These are phyloP conservation scores for Coniochaeta pulveracea DNA, from an alignment of 2,329 filamentous ascomycete genomes.

Conservation along the genomic window DNA sequence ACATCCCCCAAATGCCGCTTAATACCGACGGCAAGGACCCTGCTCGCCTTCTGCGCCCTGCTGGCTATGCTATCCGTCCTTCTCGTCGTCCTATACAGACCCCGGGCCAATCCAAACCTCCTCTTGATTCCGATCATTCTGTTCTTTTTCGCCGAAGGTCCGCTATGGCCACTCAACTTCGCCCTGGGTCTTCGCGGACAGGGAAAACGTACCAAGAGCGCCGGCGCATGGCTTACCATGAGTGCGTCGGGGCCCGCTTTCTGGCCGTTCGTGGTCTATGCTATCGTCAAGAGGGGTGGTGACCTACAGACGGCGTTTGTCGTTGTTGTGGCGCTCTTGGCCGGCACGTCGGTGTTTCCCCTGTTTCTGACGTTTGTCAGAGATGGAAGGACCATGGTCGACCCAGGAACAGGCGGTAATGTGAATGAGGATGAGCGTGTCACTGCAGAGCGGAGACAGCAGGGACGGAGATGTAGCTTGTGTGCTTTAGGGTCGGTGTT, in stretches of 20 bases:
- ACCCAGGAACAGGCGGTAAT: slow-evolving; percentile 11
- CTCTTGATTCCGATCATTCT: slow-evolving; percentile 52
- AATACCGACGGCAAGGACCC: slow-evolving; percentile 55
- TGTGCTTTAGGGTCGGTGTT: not conserved
- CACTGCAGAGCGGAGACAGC: not conserved
- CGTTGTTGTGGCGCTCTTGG: slow-evolving; percentile 45
- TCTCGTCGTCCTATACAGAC: slow-evolving; percentile 32
- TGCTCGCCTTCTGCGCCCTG: slow-evolving; percentile 51
- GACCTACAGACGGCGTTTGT: slow-evolving; percentile 53
- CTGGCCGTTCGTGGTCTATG: slow-evolving; percentile 65
- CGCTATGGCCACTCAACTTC: slow-evolving; percentile 74
- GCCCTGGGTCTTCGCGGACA: slow-evolving; percentile 70
- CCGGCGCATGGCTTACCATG: slow-evolving; percentile 66
- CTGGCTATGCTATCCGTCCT: slow-evolving; percentile 48
- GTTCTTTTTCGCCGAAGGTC: slow-evolving; percentile 72
- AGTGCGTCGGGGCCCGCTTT: slow-evolving; percentile 62
- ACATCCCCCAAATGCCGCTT: slow-evolving; percentile 27
- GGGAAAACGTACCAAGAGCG: slow-evolving; percentile 69
- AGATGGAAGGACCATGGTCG: slow-evolving; percentile 30
- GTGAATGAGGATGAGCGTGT: slow-evolving; percentile 1
- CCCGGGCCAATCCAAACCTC: slow-evolving; percentile 29
- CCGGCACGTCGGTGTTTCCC: slow-evolving; percentile 34
- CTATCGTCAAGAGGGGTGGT: slow-evolving; percentile 47
- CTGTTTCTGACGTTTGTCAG: slow-evolving; percentile 33
- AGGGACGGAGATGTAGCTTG: not conserved